These are phyloP conservation scores for Ophiocordyceps polyrhachis-furcata DNA, from an alignment of 2,329 filamentous ascomycete species.

Conservation along the genomic window DNA sequence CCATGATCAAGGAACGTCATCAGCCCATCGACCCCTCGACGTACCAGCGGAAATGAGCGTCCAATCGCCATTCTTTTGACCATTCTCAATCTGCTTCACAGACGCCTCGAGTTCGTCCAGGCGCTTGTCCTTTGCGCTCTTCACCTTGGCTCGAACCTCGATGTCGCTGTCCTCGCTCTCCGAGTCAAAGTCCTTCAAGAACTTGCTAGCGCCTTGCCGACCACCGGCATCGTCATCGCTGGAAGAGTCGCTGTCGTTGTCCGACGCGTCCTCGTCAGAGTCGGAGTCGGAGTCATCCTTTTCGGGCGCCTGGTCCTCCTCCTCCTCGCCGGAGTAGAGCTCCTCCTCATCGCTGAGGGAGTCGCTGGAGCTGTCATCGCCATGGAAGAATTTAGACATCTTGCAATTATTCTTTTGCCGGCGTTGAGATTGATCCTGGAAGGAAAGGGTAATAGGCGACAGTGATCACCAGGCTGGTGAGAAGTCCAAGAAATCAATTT, in stretches of 20 bases:
- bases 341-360: conserved; percentile 93
- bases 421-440: conserved; percentile 2
- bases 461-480: background rate
- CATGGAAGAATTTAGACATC: conserved; percentile 96
- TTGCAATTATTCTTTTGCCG: conserved; percentile 18
- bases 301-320: conserved; percentile 22
- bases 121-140: conserved; percentile 96
- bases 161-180: conserved; percentile 79
- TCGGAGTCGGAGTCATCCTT: conserved; percentile 18
- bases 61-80: conserved; percentile 96
- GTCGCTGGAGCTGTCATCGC: conserved; percentile 84
- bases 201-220: conserved; percentile 56
- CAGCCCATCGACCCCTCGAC: conserved; percentile 10
- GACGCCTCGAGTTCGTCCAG: conserved; percentile 82
- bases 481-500: conserved; percentile 17
- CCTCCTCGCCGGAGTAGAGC: conserved; percentile 48
- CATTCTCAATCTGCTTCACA: conserved; percentile 86
- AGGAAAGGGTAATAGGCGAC: conserved; percentile 1
- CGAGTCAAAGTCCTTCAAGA: conserved; percentile 57
- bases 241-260: conserved; percentile 33
- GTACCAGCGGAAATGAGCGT: conserved; percentile 73
- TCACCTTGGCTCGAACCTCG: conserved; percentile 70
- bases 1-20: background rate
- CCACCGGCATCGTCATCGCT: conserved; percentile 48
- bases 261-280: conserved; percentile 26